Conservation (phyloP, 2,329 filamentous ascomycete species). For the Neonectria magnoliae region DNA sequence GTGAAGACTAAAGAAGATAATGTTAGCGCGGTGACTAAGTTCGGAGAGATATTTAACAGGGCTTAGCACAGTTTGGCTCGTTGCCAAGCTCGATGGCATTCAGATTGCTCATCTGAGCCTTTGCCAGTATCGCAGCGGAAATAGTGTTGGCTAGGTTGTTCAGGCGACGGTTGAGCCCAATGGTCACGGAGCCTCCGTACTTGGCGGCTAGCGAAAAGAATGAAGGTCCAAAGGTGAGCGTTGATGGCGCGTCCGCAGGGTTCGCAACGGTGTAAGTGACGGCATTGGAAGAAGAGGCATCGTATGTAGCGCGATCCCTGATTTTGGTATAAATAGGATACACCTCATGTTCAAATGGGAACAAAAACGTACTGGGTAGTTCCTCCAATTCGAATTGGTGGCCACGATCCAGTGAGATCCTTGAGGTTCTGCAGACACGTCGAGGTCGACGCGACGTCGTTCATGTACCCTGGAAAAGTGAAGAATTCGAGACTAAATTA, state of each 20-base stretch:
- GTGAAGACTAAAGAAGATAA: constrained; percentile 17
- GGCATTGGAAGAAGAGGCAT: constrained; percentile 54
- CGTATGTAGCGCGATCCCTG: constrained; percentile 61
- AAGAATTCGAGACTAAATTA: constrained; percentile 63
- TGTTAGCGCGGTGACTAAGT: not conserved
- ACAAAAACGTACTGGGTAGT: constrained; percentile 57
- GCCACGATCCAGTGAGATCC: constrained; percentile 60
- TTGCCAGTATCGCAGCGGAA: constrained; percentile 58
- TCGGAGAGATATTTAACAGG: not conserved
- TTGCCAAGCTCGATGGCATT: constrained; percentile 66
- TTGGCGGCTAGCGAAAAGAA: constrained; percentile 61
- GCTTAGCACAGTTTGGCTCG: constrained; percentile 62
- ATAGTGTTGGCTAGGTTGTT: constrained; percentile 65
- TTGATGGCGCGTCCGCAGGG: constrained; percentile 57
- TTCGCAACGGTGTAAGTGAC: constrained; percentile 62
- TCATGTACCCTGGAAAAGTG: constrained; percentile 64
- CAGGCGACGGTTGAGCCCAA: constrained; percentile 64
- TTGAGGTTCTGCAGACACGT: constrained; percentile 64
- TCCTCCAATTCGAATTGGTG: constrained; percentile 66
- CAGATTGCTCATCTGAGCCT: constrained; percentile 57
- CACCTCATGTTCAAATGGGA: no score
- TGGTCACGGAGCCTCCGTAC: constrained; percentile 60
- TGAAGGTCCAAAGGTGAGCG: constrained; percentile 61
- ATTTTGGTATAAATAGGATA: not conserved
- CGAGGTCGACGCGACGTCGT: constrained; percentile 59